Percentiles rank a stretch among this genome's conserved stretches.
Conservation (phyloP, 495 filamentous ascomycete species). For the Penicillium salamii region DNA sequence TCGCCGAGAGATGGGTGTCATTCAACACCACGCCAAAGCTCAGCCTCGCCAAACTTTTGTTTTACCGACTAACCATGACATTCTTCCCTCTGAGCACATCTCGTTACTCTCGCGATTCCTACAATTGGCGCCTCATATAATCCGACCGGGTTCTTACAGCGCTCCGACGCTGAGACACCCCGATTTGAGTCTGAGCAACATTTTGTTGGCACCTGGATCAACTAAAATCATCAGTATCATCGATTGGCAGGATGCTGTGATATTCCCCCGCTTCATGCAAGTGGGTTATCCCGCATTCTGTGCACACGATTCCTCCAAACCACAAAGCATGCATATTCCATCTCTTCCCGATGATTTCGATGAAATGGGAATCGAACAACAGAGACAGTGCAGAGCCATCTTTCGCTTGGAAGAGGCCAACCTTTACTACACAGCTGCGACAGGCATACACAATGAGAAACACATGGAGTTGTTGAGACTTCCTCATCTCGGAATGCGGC, state of each 20-base stretch:
- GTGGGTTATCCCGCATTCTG: slow-evolving; percentile 39
- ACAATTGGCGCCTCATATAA: slow-evolving; percentile 27
- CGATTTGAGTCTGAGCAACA: slow-evolving; percentile 32
- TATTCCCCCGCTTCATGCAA: slow-evolving; percentile 34
- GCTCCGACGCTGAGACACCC: slow-evolving; percentile 32
- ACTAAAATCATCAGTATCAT: slow-evolving; percentile 34
- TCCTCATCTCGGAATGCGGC: slow-evolving; percentile 29
- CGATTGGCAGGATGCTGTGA: slow-evolving; percentile 32
- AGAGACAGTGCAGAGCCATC: slow-evolving; percentile 20
- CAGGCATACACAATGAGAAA: slow-evolving; percentile 28
- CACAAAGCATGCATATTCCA: slow-evolving; percentile 31
- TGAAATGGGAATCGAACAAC: slow-evolving; percentile 23
- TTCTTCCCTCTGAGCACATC: slow-evolving; percentile 26
- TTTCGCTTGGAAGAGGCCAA: slow-evolving; percentile 36
- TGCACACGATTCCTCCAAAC: slow-evolving; percentile 29
- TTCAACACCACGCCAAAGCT: slow-evolving; percentile 27
- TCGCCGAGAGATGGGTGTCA: slow-evolving; percentile 29
- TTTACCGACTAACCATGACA: slow-evolving; percentile 29
- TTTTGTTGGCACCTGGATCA: slow-evolving; percentile 29
- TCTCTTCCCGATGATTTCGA: slow-evolving; percentile 31
- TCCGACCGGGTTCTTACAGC: slow-evolving; percentile 17
- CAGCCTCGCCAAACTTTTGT: slow-evolving; percentile 34
- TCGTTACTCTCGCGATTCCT: slow-evolving; percentile 31
- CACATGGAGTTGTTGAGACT: slow-evolving; percentile 27
- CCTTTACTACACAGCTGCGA: slow-evolving; percentile 38